Percentiles rank a stretch among this genome's conserved stretches.
phyloP scores from a whole-genome alignment of 1,139 yeast species.

The Debaryomycetaceae sp. region DNA sequence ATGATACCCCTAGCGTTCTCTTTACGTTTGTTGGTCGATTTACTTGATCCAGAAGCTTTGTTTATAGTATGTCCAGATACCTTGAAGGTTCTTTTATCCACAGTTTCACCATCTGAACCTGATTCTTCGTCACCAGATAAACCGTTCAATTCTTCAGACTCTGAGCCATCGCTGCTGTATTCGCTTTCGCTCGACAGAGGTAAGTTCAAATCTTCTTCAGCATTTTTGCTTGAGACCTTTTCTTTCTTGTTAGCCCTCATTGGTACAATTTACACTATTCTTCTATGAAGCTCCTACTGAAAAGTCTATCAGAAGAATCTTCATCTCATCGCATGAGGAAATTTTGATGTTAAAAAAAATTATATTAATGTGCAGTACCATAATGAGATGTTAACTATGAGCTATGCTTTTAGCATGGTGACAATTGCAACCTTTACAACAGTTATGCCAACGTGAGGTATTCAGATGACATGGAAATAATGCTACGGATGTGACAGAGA shows the following conservation, averaged over 20 bases:
- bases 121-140: slow-evolving; percentile 15
- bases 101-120: slow-evolving; percentile 4
- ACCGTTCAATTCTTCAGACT: slow-evolving; percentile 23
- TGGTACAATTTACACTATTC: too few relatives aligned
- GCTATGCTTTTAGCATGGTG: too few relatives aligned
- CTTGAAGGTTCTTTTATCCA: slow-evolving; percentile 1
- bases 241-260: slow-evolving; percentile 7
- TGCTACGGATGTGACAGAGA: too few relatives aligned
- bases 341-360: neutral
- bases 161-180: slow-evolving; percentile 16
- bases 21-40: slow-evolving; percentile 14
- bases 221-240: slow-evolving; percentile 13
- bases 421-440: too few relatives aligned
- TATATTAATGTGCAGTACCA: neutral
- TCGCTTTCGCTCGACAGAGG: slow-evolving; percentile 29
- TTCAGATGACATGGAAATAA: too few relatives aligned
- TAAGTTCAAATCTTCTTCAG: slow-evolving; percentile 31
- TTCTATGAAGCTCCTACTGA: too few relatives aligned
- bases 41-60: slow-evolving; percentile 21
- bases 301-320: too few relatives aligned
- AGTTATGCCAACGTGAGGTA: too few relatives aligned
- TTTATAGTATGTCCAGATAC: slow-evolving; percentile 25
- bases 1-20: slow-evolving; percentile 53
- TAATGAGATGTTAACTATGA: neutral
- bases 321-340: neutral